Evolutionary conservation across 768 basidiomycete genomes (phyloP).

Genomic region (Kwoniella dendrophila): DNA sequence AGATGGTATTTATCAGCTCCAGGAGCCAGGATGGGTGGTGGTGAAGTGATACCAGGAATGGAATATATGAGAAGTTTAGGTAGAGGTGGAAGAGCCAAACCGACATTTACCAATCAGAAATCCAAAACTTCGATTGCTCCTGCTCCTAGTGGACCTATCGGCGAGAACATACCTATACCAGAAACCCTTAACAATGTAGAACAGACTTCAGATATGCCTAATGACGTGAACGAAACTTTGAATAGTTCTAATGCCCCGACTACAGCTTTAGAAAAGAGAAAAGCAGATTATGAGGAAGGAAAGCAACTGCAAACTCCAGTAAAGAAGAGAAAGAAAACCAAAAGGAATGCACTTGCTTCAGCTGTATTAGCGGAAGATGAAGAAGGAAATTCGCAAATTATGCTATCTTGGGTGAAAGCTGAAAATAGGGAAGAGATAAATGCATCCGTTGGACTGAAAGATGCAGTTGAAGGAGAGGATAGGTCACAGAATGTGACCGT

Average conservation of each 20-base stretch:
- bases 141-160: background rate
- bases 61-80: background rate
- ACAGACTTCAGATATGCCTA: background rate
- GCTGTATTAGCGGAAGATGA: constrained; percentile 41
- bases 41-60: constrained; percentile 21
- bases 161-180: background rate
- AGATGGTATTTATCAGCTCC: constrained; percentile 86
- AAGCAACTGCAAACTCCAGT: constrained; percentile 1
- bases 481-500: constrained; percentile 57
- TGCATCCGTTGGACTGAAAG: background rate
- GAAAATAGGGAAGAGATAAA: constrained; percentile 1
- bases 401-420: constrained; percentile 36
- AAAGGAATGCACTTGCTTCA: constrained; percentile 40
- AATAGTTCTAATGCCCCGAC: background rate
- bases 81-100: background rate
- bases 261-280: background rate
- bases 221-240: too few relatives aligned
- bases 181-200: constrained; percentile 17
- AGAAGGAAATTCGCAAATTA: constrained; percentile 26
- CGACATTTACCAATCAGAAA: background rate
- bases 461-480: background rate
- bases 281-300: background rate
- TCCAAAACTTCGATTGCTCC: background rate
- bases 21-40: constrained; percentile 64
- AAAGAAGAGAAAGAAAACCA: constrained; percentile 32